Evolutionary conservation across 257 asterid species (phyloP), one percentile per base, ranked within the genome.

Genomic region (Solanum lycopersicoides): DNA sequence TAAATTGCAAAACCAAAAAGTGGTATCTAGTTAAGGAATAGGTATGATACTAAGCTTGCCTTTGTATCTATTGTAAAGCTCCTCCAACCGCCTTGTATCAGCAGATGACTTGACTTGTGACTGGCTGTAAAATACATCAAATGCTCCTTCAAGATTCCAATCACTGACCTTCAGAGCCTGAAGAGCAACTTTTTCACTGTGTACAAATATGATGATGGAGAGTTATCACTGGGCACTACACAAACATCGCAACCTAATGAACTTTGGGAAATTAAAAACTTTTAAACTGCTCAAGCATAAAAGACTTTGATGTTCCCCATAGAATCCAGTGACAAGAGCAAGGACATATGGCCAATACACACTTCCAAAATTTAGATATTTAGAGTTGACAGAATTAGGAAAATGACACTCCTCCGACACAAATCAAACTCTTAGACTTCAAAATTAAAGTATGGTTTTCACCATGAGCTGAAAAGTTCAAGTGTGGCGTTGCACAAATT

Each of bases 61-160:
- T 93, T 94, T 96, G 91, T 97, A 97, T 96, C 95, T 95, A 85
- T 92, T 93, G 95, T 92, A 97, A 83, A 96, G 98, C 92, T 96
- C 99, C 92, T 95, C 99, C 89, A 96, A 87, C 86, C 92, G 98
- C 92, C 98, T 96, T 15, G 98, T 90, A 89, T 96, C 98, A 85
- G 98, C 93, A 89, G 88, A 93, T 56, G 98, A 89, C 91, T 93
- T 97, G 84, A 90, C 37, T 16, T 94, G 96, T 44, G 98, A 93
- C 87, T 97, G 98, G 92, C 95, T 97, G 93, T 97, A 97, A 91
- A 95, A 97, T 75, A 93, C 86, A 87, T 97, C 98, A 86, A 97
- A 97, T 77, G 99, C 99, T 90, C 99, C 99, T 91, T 97, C 99
- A 88, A 96, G 94, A 88, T 95, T 97, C 99, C 99, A 97, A 86